Base-by-base conservation (phyloP, 202 grass and related monocot genomes). In the Carex arenaria region DNA sequence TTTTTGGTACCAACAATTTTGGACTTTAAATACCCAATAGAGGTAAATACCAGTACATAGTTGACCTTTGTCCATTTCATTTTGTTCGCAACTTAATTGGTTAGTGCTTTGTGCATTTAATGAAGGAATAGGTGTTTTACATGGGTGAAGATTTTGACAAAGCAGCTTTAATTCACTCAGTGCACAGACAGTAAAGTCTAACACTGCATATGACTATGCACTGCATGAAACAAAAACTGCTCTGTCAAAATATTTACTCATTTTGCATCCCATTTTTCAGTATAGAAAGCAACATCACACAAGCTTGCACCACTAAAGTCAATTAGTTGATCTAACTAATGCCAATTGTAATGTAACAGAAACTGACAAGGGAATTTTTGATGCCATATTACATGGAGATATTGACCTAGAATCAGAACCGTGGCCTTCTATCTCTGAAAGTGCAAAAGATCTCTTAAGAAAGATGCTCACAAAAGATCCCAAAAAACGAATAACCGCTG, bases 341-440 rank as follows among this genome's bases (percentile, higher is more conserved):
- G 6, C 7, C 3, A 76, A 9, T 56, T 56, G 2, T 86, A 81
- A 65, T 60, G 78, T 78, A 77, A 64, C 87, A 94, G 90, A 94
- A 13, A 93, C 92, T 9, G 84, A 97, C 28, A 97, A 94, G 42
- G 92, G 76, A 32, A 93, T 90, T 85, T 95, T 95, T 84, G 89
- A 95, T 20, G 76, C 92, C 6, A 90, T 95, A 91, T 79, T 89
- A 79, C 34, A 67, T 15, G 80, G 67, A 30, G 10, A 76, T 0
- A 20, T 87, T 54, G 92, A 98, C 78, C 59, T 98, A 8, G 26
- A 51, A 47, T 86, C 36, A 75, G 10, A 2, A 4, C 92, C 92
- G 13, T 98, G 95, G 95, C 90, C 90, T 79, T 70, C 86, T 13
- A 95, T 95, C 87, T 95, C 95, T 82, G 82, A 81, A 81, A 89